These are phyloP conservation scores for Colletotrichum agaves DNA, from an alignment of 2,329 filamentous ascomycete genomes.

Conservation along the genomic window DNA sequence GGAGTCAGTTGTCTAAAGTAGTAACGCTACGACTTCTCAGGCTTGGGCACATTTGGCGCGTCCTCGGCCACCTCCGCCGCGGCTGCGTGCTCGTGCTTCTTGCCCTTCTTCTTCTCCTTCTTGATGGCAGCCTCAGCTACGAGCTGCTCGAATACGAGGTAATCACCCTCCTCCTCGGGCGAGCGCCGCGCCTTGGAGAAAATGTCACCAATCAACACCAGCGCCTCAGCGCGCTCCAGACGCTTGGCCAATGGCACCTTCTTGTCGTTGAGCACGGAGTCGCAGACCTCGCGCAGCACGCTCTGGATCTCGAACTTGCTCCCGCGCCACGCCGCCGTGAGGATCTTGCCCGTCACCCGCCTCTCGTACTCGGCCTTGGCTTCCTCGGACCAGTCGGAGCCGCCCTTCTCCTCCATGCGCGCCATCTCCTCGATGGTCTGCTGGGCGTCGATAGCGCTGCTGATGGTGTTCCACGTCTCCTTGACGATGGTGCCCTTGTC, in stretches of 20 bases:
- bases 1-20: slow-evolving; percentile 7
- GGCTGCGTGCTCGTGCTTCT: slow-evolving; percentile 67
- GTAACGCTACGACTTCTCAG: slow-evolving; percentile 10
- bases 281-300: slow-evolving; percentile 93
- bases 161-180: slow-evolving; percentile 96
- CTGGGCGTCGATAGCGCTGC: slow-evolving; percentile 94
- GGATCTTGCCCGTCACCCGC: slow-evolving; percentile 95
- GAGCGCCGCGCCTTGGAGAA: slow-evolving; percentile 88
- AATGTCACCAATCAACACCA: slow-evolving; percentile 89
- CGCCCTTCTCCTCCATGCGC: slow-evolving; percentile 91
- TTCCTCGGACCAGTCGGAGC: slow-evolving; percentile 98
- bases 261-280: slow-evolving; percentile 82
- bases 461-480: slow-evolving; percentile 98
- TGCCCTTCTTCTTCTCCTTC: slow-evolving; percentile 87
- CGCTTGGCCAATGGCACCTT: slow-evolving; percentile 86
- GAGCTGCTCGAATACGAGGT: slow-evolving; percentile 98
- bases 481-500: slow-evolving; percentile 98
- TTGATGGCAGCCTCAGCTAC: slow-evolving; percentile 97
- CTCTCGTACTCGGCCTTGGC: slow-evolving; percentile 96
- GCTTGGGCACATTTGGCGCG: slow-evolving; percentile 42
- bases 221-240: slow-evolving; percentile 88
- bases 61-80: slow-evolving; percentile 43
- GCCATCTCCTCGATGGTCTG: slow-evolving; percentile 99
- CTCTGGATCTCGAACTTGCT: slow-evolving; percentile 99
- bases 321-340: slow-evolving; percentile 95